phyloP scores from a whole-genome alignment of 1,284 basidiomycete species.

The Leccinum subrobustum region DNA sequence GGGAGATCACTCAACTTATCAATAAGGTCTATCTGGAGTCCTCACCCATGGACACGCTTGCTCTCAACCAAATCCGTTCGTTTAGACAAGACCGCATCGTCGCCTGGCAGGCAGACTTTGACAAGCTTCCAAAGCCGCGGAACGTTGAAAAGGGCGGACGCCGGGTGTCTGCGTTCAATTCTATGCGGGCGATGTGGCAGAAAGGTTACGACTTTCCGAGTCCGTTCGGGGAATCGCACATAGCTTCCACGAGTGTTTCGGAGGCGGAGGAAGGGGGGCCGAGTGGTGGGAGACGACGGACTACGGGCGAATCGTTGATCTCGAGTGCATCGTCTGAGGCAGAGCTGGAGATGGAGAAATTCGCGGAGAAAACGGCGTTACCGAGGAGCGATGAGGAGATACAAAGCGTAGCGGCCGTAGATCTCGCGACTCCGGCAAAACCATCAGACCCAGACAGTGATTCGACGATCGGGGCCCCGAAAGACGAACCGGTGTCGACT shows the following conservation, averaged over 20 bases:
- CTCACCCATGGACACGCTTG: slow-evolving; percentile 80
- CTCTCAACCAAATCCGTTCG: slow-evolving; percentile 85
- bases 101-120: slow-evolving; percentile 92
- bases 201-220: slow-evolving; percentile 52
- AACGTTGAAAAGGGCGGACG: slow-evolving; percentile 48
- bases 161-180: slow-evolving; percentile 61
- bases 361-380: slow-evolving; percentile 23
- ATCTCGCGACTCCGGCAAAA: slow-evolving; percentile 14
- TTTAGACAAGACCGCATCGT: slow-evolving; percentile 93
- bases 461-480: slow-evolving; percentile 82
- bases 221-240: slow-evolving; percentile 51
- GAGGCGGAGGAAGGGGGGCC: slow-evolving; percentile 69
- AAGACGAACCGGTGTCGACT: slow-evolving; percentile 37
- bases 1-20: slow-evolving; percentile 74
- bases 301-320: slow-evolving; percentile 53
- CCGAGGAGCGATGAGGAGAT: slow-evolving; percentile 25
- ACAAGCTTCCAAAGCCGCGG: slow-evolving; percentile 67
- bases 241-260: slow-evolving; percentile 67
- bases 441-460: slow-evolving; percentile 76
- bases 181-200: slow-evolving; percentile 70
- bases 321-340: slow-evolving; percentile 63
- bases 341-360: slow-evolving; percentile 35
- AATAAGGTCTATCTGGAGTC: slow-evolving; percentile 82
- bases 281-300: slow-evolving; percentile 37
- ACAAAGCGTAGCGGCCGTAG: slow-evolving; percentile 4